These are phyloP conservation scores for Melaleuca quinquenervia DNA, from an alignment of 345 rosid species.

Conservation along the genomic window DNA sequence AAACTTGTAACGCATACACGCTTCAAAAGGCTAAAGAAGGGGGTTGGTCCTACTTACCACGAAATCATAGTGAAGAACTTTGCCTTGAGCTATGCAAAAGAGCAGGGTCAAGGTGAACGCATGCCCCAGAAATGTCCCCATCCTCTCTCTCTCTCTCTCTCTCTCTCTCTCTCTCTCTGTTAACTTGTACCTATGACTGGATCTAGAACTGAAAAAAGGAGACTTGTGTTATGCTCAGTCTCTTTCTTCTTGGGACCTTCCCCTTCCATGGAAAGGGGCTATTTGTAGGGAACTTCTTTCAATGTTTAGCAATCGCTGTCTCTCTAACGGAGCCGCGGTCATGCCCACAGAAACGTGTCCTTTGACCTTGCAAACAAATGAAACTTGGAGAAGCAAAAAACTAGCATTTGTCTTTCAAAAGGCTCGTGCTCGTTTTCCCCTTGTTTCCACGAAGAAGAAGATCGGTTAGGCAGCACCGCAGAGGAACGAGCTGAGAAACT, in stretches of 20 bases:
- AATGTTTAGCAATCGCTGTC: neutral
- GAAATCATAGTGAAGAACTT: neutral
- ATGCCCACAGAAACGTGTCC: too few species aligned
- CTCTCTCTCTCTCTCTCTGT: neutral
- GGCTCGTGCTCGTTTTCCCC: too few species aligned
- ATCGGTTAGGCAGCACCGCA: neutral
- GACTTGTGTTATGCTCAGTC: too few species aligned
- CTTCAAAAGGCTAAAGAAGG: neutral
- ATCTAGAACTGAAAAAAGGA: neutral
- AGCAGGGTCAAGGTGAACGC: neutral
- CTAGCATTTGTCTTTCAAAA: too few species aligned
- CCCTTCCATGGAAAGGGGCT: neutral
- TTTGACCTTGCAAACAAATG: too few species aligned
- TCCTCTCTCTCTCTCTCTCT: neutral
- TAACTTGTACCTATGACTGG: neutral
- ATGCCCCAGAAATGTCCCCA: neutral
- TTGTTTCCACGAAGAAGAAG: neutral
- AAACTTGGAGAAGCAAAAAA: too few species aligned
- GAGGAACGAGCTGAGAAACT: neutral
- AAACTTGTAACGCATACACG: neutral
- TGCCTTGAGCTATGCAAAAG: neutral
- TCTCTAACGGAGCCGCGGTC: neutral
- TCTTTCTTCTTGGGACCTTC: neutral
- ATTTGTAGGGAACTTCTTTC: neutral
- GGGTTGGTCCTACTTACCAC: neutral